These are phyloP conservation scores for Apiospora aurea DNA, from an alignment of 2,329 filamentous ascomycete genomes.

Conservation along the genomic window DNA sequence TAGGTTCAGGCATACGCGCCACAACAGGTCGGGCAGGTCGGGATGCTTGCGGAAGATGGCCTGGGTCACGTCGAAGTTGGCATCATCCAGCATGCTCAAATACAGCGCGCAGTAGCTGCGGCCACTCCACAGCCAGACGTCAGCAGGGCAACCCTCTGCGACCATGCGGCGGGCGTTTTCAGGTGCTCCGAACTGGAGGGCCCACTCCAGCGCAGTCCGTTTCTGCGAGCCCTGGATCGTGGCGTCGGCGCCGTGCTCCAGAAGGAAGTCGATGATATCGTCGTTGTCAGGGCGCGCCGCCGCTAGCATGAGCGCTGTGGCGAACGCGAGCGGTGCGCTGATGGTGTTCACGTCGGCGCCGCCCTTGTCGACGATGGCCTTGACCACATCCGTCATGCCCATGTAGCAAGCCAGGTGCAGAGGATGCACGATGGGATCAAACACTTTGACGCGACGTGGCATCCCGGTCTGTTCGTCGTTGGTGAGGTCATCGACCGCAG, in stretches of 20 bases:
- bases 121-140: neutral
- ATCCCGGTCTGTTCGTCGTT: neutral
- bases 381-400: neutral
- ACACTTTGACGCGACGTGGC: no score
- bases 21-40: neutral
- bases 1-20: neutral
- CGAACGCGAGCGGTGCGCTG: neutral
- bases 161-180: neutral
- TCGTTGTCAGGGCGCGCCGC: neutral
- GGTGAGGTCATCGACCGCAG: neutral
- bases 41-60: neutral
- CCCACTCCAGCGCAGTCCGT: neutral
- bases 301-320: neutral
- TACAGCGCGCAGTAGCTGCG: neutral
- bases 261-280: neutral
- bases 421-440: neutral
- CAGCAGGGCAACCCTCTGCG: no score
- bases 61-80: neutral
- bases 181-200: neutral
- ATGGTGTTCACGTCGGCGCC: neutral
- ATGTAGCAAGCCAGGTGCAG: neutral
- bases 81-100: neutral
- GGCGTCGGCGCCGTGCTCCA: neutral
- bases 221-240: neutral
- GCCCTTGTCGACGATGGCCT: neutral